These are phyloP conservation scores for Leccinum variicolor DNA, from an alignment of 768 basidiomycete species.

Conservation along the genomic window DNA sequence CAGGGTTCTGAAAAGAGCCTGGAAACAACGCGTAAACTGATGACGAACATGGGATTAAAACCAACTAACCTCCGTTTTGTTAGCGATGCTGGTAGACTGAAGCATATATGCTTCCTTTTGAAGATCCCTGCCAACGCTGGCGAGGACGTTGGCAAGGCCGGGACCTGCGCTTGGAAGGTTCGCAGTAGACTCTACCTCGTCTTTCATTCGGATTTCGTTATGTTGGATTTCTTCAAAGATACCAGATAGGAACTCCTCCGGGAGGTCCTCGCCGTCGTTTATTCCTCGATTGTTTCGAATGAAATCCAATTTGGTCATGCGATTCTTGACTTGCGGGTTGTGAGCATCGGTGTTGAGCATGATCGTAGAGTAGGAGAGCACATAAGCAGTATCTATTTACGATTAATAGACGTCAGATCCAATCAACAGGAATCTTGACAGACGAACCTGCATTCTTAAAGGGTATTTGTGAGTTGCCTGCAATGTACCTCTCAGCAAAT, in stretches of 20 bases:
- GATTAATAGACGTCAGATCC: slow-evolving; percentile 6
- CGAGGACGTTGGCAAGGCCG: slow-evolving; percentile 78
- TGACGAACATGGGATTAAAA: background rate
- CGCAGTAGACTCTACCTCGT: slow-evolving; percentile 72
- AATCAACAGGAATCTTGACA: background rate
- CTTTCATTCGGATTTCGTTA: slow-evolving; percentile 99
- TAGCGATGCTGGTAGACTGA: slow-evolving; percentile 95
- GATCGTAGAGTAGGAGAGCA: slow-evolving; percentile 93
- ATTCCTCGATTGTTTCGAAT: slow-evolving; percentile 95
- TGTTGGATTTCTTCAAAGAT: slow-evolving; percentile 89
- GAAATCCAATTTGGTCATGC: slow-evolving; percentile 93
- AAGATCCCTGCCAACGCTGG: slow-evolving; percentile 88
- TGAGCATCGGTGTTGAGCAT: slow-evolving; percentile 97
- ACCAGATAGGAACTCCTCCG: slow-evolving; percentile 72
- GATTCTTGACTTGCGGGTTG: slow-evolving; percentile 89
- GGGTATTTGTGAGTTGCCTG: slow-evolving; percentile 74
- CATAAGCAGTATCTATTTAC: slow-evolving; percentile 79
- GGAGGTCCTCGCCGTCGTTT: slow-evolving; percentile 86
- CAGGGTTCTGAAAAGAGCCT: slow-evolving; percentile 92
- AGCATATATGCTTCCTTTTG: slow-evolving; percentile 95
- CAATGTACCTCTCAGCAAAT: slow-evolving; percentile 96
- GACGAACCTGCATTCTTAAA: slow-evolving; percentile 91
- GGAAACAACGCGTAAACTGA: background rate
- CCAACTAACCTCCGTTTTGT: slow-evolving; percentile 81
- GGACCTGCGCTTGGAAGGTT: slow-evolving; percentile 47